Percentiles rank a stretch among this genome's conserved stretches.
Evolutionary conservation across 345 rosid genomes (phyloP).

Genomic region (Erucastrum elatum): DNA sequence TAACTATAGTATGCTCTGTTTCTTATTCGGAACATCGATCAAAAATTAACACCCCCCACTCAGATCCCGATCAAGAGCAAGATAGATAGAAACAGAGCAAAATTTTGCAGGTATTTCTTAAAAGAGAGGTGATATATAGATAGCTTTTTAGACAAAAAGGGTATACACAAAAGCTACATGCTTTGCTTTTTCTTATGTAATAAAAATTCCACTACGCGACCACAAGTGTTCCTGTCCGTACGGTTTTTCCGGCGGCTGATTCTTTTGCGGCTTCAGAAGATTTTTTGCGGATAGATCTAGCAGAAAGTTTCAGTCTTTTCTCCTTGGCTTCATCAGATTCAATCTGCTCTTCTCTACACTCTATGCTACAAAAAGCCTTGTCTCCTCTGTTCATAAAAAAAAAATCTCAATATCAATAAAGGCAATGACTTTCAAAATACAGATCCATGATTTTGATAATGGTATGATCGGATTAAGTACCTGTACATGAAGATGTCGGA

Average conservation of each 20-base stretch:
- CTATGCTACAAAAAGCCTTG: constrained; percentile 78
- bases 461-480: constrained; percentile 32
- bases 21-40: constrained; percentile 22
- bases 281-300: constrained; percentile 50
- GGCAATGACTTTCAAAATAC: neutral
- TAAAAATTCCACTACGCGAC: constrained; percentile 26
- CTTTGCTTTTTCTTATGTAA: constrained; percentile 9
- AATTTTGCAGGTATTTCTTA: neutral
- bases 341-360: constrained; percentile 82
- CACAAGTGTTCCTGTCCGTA: constrained; percentile 63
- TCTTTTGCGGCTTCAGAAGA: constrained; percentile 47
- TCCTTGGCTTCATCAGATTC: constrained; percentile 72
- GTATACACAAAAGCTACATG: constrained; percentile 19
- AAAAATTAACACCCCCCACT: constrained; percentile 24
- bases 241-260: constrained; percentile 42
- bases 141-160: constrained; percentile 20
- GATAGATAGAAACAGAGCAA: constrained; percentile 35
- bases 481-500: constrained; percentile 96
- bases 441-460: constrained; percentile 1
- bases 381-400: constrained; percentile 65
- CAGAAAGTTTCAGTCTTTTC: constrained; percentile 53
- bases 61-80: neutral
- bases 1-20: constrained; percentile 22
- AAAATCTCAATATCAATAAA: neutral
- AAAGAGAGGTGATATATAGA: neutral